Evolutionary conservation across 768 basidiomycete genomes (phyloP), one percentile per base, ranked within the genome.

Genomic region (Fibroporia radiculosa): DNA sequence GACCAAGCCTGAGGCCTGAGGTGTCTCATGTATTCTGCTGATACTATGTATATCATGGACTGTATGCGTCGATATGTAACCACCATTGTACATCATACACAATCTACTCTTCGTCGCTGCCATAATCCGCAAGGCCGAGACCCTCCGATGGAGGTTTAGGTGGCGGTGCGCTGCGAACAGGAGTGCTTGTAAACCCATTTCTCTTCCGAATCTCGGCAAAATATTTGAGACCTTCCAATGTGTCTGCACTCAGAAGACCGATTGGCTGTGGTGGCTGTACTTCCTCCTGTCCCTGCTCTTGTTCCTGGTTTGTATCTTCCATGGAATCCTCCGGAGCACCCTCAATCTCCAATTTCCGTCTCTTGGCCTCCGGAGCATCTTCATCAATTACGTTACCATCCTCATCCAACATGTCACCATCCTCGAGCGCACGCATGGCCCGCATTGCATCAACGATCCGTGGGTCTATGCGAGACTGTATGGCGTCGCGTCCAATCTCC

Each of bases 371-470:
- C 11, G 57, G 67, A 23, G 42, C 48, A 5, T 56, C 56, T 32
- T 62, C 62, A 37, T 64, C 66, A 31, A 62, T 63, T 47, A 61
- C 57, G 58, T 66, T 7, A 65, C 50, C 14, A 63, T 64, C 63
- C 12, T 63, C 62, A 10, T 67, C 66, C 59, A 54, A 51, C 45
- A 49, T 60, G 46, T 40, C 72, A 48, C 88, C 93, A 28, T 93
- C 91, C 65, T 98, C 96, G 48, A 98, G 62, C 10, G 92, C 90
- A 32, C 91, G 74, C 18, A 98, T 75, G 2, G 84, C 71, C 40
- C 87, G 73, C 70, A 95, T 84, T 2, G 93, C 92, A 53, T 95
- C 87, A 8, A 96, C 80, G 40, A 97, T 82, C 14, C 83, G 74
- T 6, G 87, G 85, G 60, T 97, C 90, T 72, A 98, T 82, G 40